Percentiles rank a stretch among this genome's conserved stretches.
phyloP scores from a whole-genome alignment of 768 basidiomycete genomes.

The Leccinum variicolor region DNA sequence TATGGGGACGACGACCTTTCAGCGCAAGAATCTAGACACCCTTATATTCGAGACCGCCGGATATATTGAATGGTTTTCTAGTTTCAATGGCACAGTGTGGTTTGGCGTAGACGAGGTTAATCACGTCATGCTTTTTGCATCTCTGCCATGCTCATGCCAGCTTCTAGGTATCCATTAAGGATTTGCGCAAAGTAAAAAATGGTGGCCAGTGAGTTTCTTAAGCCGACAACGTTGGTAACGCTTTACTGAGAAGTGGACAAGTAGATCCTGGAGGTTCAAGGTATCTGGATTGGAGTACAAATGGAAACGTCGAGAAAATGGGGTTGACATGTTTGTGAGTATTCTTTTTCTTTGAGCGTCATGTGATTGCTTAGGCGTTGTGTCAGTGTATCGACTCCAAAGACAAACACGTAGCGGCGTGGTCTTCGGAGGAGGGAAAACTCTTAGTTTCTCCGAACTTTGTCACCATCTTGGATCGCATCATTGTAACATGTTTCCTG shows the following conservation, averaged over 20 bases:
- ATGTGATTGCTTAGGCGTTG: not conserved
- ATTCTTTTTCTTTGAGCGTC: not conserved
- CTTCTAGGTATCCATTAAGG: conserved; percentile 39
- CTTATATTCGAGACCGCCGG: conserved; percentile 50
- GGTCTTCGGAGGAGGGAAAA: conserved; percentile 38
- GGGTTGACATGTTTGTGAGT: conserved; percentile 45
- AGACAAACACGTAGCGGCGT: conserved; percentile 45
- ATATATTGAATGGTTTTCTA: conserved; percentile 49
- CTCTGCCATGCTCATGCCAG: not conserved
- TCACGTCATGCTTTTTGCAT: not conserved
- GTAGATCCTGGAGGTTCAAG: conserved; percentile 55
- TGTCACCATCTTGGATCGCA: conserved; percentile 42
- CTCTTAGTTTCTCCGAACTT: conserved; percentile 41
- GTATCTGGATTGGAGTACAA: conserved; percentile 49
- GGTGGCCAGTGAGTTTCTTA: conserved; percentile 42
- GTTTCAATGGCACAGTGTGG: conserved; percentile 40
- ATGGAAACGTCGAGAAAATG: conserved; percentile 49
- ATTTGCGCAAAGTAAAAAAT: conserved; percentile 50
- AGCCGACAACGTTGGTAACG: not conserved
- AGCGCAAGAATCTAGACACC: conserved; percentile 45
- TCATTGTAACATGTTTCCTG: conserved; percentile 53
- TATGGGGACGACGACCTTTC: conserved; percentile 44
- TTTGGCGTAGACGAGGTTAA: conserved; percentile 49
- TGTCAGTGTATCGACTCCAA: conserved; percentile 49
- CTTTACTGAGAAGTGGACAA: conserved; percentile 2